Conservation (phyloP, 495 filamentous ascomycete genomes). For the Polyplosphaeria fusca region DNA sequence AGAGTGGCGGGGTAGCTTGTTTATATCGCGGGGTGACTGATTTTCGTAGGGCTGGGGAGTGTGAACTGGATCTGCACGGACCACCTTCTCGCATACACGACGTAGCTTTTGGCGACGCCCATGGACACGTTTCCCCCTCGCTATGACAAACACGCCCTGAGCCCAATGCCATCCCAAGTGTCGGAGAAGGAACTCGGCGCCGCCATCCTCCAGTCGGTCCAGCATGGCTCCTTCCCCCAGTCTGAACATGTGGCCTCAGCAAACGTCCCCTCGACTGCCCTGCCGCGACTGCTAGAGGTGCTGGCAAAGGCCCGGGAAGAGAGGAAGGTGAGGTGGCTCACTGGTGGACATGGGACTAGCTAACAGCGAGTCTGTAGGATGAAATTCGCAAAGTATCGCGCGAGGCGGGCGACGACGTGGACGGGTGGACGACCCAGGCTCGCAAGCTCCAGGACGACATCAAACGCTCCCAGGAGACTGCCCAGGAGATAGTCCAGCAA, state of each 20-base stretch:
- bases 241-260: constrained; percentile 65
- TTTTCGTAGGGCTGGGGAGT: no score
- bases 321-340: constrained; percentile 57
- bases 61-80: no score
- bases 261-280: constrained; percentile 53
- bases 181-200: constrained; percentile 52
- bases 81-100: no score
- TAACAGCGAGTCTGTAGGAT: constrained; percentile 44
- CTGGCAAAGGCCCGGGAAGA: constrained; percentile 63
- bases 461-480: constrained; percentile 64
- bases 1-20: no score
- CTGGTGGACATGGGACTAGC: background rate
- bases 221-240: constrained; percentile 70
- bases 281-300: constrained; percentile 61
- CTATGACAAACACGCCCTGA: constrained; percentile 3
- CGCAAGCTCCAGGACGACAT: constrained; percentile 81
- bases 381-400: constrained; percentile 71
- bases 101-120: no score
- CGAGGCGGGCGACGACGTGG: constrained; percentile 70
- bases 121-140: no score
- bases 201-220: constrained; percentile 68
- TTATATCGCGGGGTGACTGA: no score
- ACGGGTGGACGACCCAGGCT: constrained; percentile 79
- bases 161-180: constrained; percentile 20
- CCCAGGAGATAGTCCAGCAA: constrained; percentile 69